A percentile compares a stretch with the other conserved stretches of the same genome.
Conservation (phyloP, 495 filamentous ascomycete genomes). For the Xylaria venustula region DNA sequence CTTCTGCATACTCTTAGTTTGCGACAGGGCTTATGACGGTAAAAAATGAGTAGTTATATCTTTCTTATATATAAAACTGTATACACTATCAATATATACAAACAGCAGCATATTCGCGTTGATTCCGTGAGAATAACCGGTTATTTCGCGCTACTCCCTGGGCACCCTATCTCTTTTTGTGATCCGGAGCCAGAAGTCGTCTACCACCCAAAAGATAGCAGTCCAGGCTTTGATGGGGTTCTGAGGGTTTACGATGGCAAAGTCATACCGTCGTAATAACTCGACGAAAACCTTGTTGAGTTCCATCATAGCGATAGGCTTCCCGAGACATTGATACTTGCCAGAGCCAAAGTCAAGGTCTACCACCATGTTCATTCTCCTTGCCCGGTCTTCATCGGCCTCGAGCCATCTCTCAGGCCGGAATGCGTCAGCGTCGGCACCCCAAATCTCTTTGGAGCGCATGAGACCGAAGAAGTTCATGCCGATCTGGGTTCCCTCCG, state of each 20-base stretch:
- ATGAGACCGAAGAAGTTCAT: slow-evolving; percentile 23
- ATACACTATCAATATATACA: no score
- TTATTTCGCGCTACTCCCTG: not conserved
- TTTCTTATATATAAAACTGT: no score
- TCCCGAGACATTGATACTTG: slow-evolving; percentile 40
- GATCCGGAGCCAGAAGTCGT: slow-evolving; percentile 24
- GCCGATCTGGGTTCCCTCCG: slow-evolving; percentile 57
- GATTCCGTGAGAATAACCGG: not conserved
- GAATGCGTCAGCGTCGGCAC: slow-evolving; percentile 45
- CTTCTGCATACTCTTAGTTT: no score
- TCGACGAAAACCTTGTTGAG: slow-evolving; percentile 53
- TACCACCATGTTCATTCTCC: slow-evolving; percentile 32
- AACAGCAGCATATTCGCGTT: no score
- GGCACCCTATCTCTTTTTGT: slow-evolving; percentile 11
- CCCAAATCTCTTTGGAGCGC: slow-evolving; percentile 39
- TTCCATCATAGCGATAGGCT: slow-evolving; percentile 40
- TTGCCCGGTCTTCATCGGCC: slow-evolving; percentile 20
- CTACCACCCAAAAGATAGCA: slow-evolving; percentile 18
- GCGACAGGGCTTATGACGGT: no score
- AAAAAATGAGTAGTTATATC: no score
- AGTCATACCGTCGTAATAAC: slow-evolving; percentile 50
- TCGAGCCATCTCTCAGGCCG: slow-evolving; percentile 56
- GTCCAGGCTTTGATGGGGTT: slow-evolving; percentile 26
- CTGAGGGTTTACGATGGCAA: slow-evolving; percentile 43
- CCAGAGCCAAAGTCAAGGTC: slow-evolving; percentile 36